Evolutionary conservation across 306 rosid species (phyloP), one percentile per base, ranked within the genome.

Genomic region (Dalbergia cochinchinensis): DNA sequence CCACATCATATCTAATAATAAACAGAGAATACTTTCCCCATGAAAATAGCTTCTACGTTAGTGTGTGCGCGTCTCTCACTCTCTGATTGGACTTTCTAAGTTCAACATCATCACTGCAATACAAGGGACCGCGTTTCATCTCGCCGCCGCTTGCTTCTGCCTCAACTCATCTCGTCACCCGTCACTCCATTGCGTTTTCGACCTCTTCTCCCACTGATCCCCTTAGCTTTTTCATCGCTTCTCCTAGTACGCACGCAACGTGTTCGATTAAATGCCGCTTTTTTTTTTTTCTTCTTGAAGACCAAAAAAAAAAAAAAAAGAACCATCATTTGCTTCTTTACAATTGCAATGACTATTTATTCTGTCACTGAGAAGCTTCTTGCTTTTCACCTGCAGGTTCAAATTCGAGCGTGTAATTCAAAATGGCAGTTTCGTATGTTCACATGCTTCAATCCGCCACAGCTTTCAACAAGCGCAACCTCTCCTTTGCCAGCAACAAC

Each of bases 381-480:
- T 35, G 69, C 58, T 4, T 54, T 15, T 4, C 35, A 26, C n/a
- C 6, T 59, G 44, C 22, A 60, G 69, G 34, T 60, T 60, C 8
- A 26, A 37, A 4, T 39, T 39, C 65, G 54, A 19, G 70, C 41
- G 9, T 78, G 65, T 48, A 67, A 74, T 47, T 12, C 53, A 16
- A 10, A 69, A 86, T 86, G 87, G 82, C 90, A 19, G 48, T 58
- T 68, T 79, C 90, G 16, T 63, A 83, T 15, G 60, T 65, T 77
- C 84, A 83, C 72, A 77, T 83, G 87, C 66, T 83, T 77, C 86
- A 73, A 70, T 51, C 77, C 11, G 73, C 61, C 11, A 69, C 65
- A 48, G 13, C 45, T 64, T 73, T 76, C 22, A 69, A 54, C 65
- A 80, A 73, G 63, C 12, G 50, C 22, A 80, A 73, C 63, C 82